Percentiles rank a stretch among this genome's conserved stretches.
These are phyloP conservation scores for Onygena corvina DNA, from an alignment of 2,329 filamentous ascomycete genomes.

Conservation along the genomic window DNA sequence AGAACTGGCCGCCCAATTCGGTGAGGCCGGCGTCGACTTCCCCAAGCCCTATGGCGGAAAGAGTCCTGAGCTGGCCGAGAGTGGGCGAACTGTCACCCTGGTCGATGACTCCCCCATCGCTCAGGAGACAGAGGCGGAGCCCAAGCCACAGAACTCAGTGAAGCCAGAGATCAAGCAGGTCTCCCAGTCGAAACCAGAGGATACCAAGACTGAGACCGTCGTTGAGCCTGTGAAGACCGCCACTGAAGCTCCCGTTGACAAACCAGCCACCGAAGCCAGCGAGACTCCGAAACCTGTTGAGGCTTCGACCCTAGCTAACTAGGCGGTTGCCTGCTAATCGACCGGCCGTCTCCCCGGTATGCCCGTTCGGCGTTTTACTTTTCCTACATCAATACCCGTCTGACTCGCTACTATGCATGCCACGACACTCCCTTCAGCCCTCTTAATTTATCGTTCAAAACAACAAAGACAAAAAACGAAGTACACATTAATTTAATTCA, in stretches of 20 bases:
- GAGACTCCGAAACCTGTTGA: background rate
- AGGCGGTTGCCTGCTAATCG: background rate
- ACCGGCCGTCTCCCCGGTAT: background rate
- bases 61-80: slow-evolving; percentile 40
- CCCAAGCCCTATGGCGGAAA: slow-evolving; percentile 72
- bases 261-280: background rate
- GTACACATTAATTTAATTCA: background rate
- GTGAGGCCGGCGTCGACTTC: slow-evolving; percentile 49
- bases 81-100: slow-evolving; percentile 24
- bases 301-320: background rate
- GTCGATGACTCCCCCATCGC: slow-evolving; percentile 18
- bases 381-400: slow-evolving; percentile 2
- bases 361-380: background rate
- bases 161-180: slow-evolving; percentile 16
- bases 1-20: slow-evolving; percentile 51
- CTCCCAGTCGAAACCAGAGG: slow-evolving; percentile 9
- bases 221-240: slow-evolving; percentile 1
- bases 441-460: background rate
- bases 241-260: background rate
- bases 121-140: slow-evolving; percentile 13
- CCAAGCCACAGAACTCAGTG: slow-evolving; percentile 14
- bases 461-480: background rate
- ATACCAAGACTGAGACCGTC: slow-evolving; percentile 6
- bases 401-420: background rate
- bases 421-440: slow-evolving; percentile 2